Conservation (phyloP, 805 yeast genomes). For the Nakazawaea peltata region DNA sequence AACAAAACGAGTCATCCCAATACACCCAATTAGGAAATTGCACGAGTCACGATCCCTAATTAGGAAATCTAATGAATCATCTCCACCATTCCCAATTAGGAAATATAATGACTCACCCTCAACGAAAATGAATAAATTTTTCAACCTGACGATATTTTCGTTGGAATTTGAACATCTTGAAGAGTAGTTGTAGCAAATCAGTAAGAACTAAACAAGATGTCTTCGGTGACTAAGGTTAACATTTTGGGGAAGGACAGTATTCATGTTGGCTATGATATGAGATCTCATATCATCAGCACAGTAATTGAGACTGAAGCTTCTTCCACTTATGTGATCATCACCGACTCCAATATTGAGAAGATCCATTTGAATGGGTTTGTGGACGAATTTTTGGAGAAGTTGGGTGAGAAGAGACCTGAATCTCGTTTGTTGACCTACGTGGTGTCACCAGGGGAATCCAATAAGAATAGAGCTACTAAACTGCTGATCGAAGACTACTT, state of each 20-base stretch:
- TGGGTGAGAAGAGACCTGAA: slow-evolving; percentile 32
- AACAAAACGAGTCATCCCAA: too few relatives aligned
- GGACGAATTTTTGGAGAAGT: slow-evolving; percentile 30
- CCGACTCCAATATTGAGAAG: slow-evolving; percentile 72
- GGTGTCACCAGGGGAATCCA: slow-evolving; percentile 90
- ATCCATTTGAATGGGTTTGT: slow-evolving; percentile 49
- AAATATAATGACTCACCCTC: too few relatives aligned
- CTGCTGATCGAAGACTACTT: slow-evolving; percentile 90
- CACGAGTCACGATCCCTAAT: too few relatives aligned
- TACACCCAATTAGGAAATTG: too few relatives aligned
- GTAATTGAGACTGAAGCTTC: slow-evolving; percentile 57
- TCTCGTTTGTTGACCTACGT: slow-evolving; percentile 66
- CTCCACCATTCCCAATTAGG: too few relatives aligned
- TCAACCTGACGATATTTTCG: too few relatives aligned
- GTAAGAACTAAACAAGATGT: too few relatives aligned
- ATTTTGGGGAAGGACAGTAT: slow-evolving; percentile 80
- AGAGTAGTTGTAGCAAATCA: too few relatives aligned
- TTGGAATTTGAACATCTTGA: too few relatives aligned
- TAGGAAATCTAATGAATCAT: too few relatives aligned
- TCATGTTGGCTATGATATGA: slow-evolving; percentile 83
- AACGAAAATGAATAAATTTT: too few relatives aligned
- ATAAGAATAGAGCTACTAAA: slow-evolving; percentile 81
- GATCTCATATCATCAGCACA: slow-evolving; percentile 63
- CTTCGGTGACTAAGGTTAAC: slow-evolving; percentile 42
- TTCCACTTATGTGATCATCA: slow-evolving; percentile 86